Conservation (phyloP, 306 rosid species). For the Fragaria nilgerrensis region DNA sequence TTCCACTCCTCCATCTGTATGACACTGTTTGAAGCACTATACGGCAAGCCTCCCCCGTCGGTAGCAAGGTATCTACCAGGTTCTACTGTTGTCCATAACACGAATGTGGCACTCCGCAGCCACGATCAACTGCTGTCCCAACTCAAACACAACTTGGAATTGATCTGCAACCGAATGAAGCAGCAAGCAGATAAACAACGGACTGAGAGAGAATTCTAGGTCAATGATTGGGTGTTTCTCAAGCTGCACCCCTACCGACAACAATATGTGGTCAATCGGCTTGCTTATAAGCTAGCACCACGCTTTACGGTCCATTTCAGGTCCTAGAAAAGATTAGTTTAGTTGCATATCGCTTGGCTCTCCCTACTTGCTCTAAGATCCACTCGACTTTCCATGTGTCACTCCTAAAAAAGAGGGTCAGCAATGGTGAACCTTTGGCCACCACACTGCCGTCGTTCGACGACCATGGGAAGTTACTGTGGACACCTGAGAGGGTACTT, state of each 20-base stretch:
- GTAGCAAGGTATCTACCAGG: rapidly evolving
- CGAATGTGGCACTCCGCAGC: neutral
- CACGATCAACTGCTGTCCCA: rapidly evolving
- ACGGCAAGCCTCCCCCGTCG: neutral
- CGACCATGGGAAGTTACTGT: rapidly evolving
- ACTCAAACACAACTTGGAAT: too few relatives aligned
- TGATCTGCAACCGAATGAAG: neutral
- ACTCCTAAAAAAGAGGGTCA: neutral
- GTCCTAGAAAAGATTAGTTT: neutral
- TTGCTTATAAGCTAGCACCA: neutral
- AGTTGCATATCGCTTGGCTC: neutral
- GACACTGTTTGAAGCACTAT: neutral
- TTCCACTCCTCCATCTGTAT: neutral
- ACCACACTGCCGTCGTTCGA: neutral
- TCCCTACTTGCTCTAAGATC: neutral
- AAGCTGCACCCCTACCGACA: neutral
- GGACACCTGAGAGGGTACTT: neutral
- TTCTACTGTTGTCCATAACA: neutral
- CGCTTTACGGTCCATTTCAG: neutral
- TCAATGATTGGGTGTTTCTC: neutral
- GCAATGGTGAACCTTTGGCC: neutral
- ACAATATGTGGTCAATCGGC: neutral
- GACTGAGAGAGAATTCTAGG: neutral
- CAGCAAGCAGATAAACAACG: rapidly evolving
- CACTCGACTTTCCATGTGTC: neutral